A percentile compares a stretch with the other conserved stretches of the same genome.
Conservation (phyloP, 257 asterid genomes). For the Lithospermum erythrorhizon region DNA sequence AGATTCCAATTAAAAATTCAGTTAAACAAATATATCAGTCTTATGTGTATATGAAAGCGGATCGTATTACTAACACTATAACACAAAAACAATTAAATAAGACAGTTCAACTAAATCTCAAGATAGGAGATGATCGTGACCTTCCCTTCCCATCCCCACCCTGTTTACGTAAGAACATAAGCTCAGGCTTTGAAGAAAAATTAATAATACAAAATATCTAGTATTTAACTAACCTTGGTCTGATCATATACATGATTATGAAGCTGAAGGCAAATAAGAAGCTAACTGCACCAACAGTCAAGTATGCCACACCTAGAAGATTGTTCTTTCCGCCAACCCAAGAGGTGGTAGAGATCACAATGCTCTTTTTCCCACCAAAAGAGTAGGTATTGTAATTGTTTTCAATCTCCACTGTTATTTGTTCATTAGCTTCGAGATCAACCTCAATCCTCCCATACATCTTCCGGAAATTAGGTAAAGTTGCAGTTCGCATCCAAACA, state of each 20-base stretch:
- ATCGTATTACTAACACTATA: no score
- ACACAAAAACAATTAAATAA: no score
- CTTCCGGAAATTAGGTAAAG: conserved; percentile 59
- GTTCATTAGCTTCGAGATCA: conserved; percentile 46
- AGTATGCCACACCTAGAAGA: conserved; percentile 52
- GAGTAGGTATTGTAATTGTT: conserved; percentile 75
- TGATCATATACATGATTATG: conserved; percentile 43
- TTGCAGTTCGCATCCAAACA: conserved; percentile 79
- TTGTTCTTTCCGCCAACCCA: conserved; percentile 71
- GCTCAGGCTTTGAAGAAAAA: no score
- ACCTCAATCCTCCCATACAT: conserved; percentile 63
- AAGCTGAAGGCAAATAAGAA: conserved; percentile 40
- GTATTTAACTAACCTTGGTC: conserved; percentile 38
- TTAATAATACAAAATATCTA: no score
- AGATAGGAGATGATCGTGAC: no score
- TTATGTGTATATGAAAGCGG: no score
- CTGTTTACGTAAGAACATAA: no score
- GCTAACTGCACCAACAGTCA: conserved; percentile 37
- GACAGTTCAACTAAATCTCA: no score
- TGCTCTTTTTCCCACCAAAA: conserved; percentile 60
- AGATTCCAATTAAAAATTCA: no score
- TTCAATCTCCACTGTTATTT: conserved; percentile 33
- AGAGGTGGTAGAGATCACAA: conserved; percentile 56
- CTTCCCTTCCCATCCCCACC: no score
- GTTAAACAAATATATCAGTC: no score